These are phyloP conservation scores for Herpetospermum pedunculosum DNA, from an alignment of 306 rosid species.

Conservation along the genomic window DNA sequence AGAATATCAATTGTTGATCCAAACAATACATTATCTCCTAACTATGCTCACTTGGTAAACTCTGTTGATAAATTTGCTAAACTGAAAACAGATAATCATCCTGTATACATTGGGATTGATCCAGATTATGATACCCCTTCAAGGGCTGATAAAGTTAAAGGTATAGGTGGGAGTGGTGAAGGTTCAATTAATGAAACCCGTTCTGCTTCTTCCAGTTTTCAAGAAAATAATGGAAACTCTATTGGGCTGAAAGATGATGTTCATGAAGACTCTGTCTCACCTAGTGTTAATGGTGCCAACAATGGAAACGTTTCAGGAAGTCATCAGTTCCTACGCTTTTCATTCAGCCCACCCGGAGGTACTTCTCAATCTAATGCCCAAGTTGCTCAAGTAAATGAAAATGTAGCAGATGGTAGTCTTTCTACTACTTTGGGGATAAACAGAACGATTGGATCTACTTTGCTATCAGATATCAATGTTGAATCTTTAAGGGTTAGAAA, in stretches of 20 bases:
- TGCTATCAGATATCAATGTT: slow-evolving; percentile 17
- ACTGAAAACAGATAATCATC: slow-evolving; percentile 24
- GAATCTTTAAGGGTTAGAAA: slow-evolving; percentile 19
- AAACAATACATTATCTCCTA: slow-evolving; percentile 51
- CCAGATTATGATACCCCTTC: slow-evolving; percentile 19
- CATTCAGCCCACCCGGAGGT: slow-evolving; percentile 22
- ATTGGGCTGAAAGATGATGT: slow-evolving; percentile 17
- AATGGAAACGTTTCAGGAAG: slow-evolving; percentile 22
- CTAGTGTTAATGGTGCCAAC: slow-evolving; percentile 17
- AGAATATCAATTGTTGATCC: slow-evolving; percentile 16
- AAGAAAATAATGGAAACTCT: slow-evolving; percentile 34
- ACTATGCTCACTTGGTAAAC: slow-evolving; percentile 52
- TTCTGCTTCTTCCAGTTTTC: slow-evolving; percentile 40
- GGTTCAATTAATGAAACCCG: no score
- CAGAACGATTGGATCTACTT: slow-evolving; percentile 18
- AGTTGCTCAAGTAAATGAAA: slow-evolving; percentile 19
- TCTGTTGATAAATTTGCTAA: slow-evolving; percentile 37
- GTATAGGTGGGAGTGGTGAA: slow-evolving; percentile 7
- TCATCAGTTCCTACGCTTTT: slow-evolving; percentile 28
- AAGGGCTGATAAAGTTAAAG: slow-evolving; percentile 19
- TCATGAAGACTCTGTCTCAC: slow-evolving; percentile 10
- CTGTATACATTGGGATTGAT: slow-evolving; percentile 14
- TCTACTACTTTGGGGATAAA: slow-evolving; percentile 14
- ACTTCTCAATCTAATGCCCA: slow-evolving; percentile 24
- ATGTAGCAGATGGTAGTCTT: slow-evolving; percentile 16